Percentiles rank a stretch among this genome's conserved stretches.
Conservation (phyloP, 2,329 filamentous ascomycete species). For the Pseudocercospora eumusae region DNA sequence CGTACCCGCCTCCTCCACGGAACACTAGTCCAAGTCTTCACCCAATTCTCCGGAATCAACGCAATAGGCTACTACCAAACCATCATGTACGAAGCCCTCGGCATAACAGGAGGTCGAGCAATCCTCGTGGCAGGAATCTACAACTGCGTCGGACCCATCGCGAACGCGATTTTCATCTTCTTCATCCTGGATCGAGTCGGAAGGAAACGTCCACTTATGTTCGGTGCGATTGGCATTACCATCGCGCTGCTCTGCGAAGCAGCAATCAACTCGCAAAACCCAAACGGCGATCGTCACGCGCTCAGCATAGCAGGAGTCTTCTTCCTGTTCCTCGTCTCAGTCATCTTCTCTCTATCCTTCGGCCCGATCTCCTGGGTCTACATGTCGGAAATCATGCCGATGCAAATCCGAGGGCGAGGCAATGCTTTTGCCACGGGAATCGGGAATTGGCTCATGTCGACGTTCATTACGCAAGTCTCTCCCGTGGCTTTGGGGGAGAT, state of each 20-base stretch:
- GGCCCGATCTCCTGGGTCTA: conserved; percentile 65
- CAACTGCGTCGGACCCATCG: conserved; percentile 59
- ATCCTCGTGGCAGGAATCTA: conserved; percentile 62
- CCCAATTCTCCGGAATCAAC: conserved; percentile 65
- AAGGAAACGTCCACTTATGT: conserved; percentile 55
- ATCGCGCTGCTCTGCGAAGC: conserved; percentile 63
- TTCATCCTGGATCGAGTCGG: conserved; percentile 59
- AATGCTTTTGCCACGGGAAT: conserved; percentile 60
- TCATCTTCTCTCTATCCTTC: conserved; percentile 62
- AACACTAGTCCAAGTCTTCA: conserved; percentile 64
- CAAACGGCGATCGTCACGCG: conserved; percentile 45
- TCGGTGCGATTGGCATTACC: conserved; percentile 57
- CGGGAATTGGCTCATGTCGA: conserved; percentile 62
- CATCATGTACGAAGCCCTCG: conserved; percentile 59
- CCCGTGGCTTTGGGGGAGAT: conserved; percentile 34
- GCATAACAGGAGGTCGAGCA: conserved; percentile 55
- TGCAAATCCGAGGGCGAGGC: conserved; percentile 63
- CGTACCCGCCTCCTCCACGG: conserved; percentile 64
- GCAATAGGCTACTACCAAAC: conserved; percentile 65
- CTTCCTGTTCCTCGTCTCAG: conserved; percentile 64
- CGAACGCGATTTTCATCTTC: conserved; percentile 61
- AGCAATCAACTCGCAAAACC: conserved; percentile 56
- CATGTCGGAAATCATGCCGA: conserved; percentile 66
- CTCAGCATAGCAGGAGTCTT: conserved; percentile 64
- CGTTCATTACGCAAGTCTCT: conserved; percentile 62